phyloP scores from a whole-genome alignment of 1,139 yeast species.

The Suhomyces coccinellae region DNA sequence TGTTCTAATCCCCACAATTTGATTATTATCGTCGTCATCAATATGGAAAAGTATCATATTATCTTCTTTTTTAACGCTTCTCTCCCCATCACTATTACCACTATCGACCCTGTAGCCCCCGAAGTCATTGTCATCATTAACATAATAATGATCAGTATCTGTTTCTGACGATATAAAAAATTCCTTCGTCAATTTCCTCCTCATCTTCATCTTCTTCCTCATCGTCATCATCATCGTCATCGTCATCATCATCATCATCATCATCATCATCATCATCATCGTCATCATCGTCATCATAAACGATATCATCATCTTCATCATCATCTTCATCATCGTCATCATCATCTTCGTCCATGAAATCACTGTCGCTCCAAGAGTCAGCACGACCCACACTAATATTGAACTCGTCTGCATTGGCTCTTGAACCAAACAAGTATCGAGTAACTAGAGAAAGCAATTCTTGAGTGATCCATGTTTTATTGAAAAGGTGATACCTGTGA shows the following conservation, averaged over 20 bases:
- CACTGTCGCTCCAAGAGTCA: not conserved
- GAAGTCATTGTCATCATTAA: no score
- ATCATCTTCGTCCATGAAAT: conserved; percentile 1
- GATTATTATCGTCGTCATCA: no score
- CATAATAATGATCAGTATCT: no score
- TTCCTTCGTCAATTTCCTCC: no score
- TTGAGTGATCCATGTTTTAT: conserved; percentile 59
- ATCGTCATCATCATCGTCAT: no score
- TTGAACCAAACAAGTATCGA: conserved; percentile 32
- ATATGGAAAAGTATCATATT: no score
- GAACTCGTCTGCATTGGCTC: conserved; percentile 11
- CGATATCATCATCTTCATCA: not conserved
- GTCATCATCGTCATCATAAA: conserved; percentile 1
- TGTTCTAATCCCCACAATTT: no score
- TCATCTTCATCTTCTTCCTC: not conserved
- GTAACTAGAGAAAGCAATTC: conserved; percentile 44
- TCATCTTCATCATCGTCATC: not conserved
- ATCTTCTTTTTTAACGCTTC: no score
- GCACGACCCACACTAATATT: conserved; percentile 9
- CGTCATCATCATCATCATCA: no score
- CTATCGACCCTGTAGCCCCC: no score
- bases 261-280: not conserved
- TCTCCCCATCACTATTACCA: no score
- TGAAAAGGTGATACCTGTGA: conserved; percentile 55
- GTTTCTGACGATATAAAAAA: no score